A percentile compares a stretch with the other conserved stretches of the same genome.
phyloP scores from a whole-genome alignment of 2,329 filamentous ascomycete genomes.

The Colletotrichum sidae region DNA sequence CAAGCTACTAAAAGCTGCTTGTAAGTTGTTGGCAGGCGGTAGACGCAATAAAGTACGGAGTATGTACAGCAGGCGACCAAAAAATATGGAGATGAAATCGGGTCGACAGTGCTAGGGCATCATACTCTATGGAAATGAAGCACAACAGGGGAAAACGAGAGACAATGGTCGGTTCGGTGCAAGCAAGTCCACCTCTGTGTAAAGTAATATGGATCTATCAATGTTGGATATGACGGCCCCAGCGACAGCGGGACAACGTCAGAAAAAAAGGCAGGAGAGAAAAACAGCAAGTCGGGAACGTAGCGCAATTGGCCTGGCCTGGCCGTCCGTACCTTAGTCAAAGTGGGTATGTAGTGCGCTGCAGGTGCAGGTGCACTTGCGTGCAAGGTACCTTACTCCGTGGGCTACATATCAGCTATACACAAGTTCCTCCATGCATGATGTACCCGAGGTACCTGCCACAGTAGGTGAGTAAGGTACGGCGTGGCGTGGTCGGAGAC shows the following conservation, averaged over 20 bases:
- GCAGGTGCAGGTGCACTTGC: too few species aligned
- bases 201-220: conserved; percentile 36
- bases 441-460: too few species aligned
- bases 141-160: conserved; percentile 32
- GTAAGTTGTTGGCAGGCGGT: conserved; percentile 9
- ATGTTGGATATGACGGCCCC: conserved; percentile 32
- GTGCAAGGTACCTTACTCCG: conserved; percentile 3
- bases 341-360: too few species aligned
- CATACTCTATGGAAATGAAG: conserved; percentile 31
- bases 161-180: conserved; percentile 29
- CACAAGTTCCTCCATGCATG: too few species aligned
- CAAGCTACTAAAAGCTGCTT: conserved; percentile 16
- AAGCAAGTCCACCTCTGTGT: conserved; percentile 23
- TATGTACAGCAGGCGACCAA: conserved; percentile 13
- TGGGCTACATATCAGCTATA: neutral
- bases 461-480: too few species aligned
- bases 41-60: conserved; percentile 10
- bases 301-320: conserved; percentile 4
- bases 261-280: conserved; percentile 29
- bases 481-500: too few species aligned
- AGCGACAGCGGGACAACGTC: conserved; percentile 38
- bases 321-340: neutral
- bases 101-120: conserved; percentile 35
- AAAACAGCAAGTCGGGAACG: conserved; percentile 24
- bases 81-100: conserved; percentile 32